These are phyloP conservation scores for Dispira simplex DNA, from an alignment of 192 early-diverging fungal genomes.

Conservation along the genomic window DNA sequence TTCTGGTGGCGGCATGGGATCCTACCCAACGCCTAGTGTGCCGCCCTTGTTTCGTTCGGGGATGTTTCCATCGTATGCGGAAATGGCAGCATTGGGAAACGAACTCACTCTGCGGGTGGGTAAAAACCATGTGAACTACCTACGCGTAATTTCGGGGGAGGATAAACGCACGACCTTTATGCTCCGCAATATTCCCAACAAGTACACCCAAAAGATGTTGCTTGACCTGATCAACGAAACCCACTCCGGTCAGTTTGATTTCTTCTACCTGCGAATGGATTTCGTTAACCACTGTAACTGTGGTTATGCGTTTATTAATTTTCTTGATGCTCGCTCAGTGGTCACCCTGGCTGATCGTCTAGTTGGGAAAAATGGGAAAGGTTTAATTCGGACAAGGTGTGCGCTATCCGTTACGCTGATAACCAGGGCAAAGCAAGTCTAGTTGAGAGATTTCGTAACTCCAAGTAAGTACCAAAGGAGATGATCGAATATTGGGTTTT, in stretches of 20 bases:
- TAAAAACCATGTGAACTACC: too few relatives aligned
- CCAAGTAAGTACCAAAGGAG: slow-evolving; percentile 26
- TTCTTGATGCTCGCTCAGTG: slow-evolving; percentile 38
- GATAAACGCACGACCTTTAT: slow-evolving; percentile 70
- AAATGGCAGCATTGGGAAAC: too few relatives aligned
- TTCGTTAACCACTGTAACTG: slow-evolving; percentile 84
- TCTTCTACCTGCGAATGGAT: slow-evolving; percentile 75
- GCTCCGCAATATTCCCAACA: slow-evolving; percentile 82
- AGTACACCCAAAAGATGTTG: slow-evolving; percentile 70
- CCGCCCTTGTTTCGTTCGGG: too few relatives aligned
- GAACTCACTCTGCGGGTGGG: too few relatives aligned
- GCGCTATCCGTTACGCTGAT: slow-evolving; percentile 60
- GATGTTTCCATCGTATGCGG: too few relatives aligned
- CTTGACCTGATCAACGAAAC: slow-evolving; percentile 52
- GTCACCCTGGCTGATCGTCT: slow-evolving; percentile 43
- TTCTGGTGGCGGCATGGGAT: not conserved
- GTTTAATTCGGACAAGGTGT: slow-evolving; percentile 70
- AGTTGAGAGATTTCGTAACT: slow-evolving; percentile 69
- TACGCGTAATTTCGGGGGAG: slow-evolving; percentile 14
- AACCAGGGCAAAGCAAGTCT: slow-evolving; percentile 56
- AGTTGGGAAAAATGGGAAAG: slow-evolving; percentile 51
- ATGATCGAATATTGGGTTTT: too few relatives aligned
- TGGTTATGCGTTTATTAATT: slow-evolving; percentile 65
- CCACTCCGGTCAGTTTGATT: slow-evolving; percentile 51
- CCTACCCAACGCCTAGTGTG: not conserved